These are phyloP conservation scores for Drechmeria coniospora DNA, from an alignment of 2,329 filamentous ascomycete genomes.

Conservation along the genomic window DNA sequence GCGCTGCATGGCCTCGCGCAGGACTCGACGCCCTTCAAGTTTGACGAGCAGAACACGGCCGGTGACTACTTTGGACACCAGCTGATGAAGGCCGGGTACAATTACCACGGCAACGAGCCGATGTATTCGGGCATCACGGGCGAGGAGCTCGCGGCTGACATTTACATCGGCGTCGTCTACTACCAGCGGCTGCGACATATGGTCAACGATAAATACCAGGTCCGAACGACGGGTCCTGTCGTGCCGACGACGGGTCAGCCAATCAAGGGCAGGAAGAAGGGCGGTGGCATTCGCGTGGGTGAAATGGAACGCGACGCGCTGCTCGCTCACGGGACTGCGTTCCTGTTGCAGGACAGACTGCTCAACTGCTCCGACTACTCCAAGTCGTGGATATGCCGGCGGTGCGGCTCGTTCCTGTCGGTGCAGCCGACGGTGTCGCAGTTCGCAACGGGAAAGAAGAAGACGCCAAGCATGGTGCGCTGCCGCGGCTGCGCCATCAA, in stretches of 20 bases:
- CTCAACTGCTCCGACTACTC: conserved; percentile 96
- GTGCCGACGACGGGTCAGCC: conserved; percentile 86
- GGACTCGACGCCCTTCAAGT: conserved; percentile 89
- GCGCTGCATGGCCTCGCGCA: conserved; percentile 91
- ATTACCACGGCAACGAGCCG: conserved; percentile 95
- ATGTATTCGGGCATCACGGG: conserved; percentile 98
- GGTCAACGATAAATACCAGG: conserved; percentile 99
- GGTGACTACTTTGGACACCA: conserved; percentile 94
- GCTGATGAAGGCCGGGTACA: conserved; percentile 87
- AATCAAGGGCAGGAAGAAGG: conserved; percentile 90
- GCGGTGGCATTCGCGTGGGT: conserved; percentile 95
- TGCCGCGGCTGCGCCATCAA: conserved; percentile 63
- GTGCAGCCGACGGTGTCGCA: conserved; percentile 65
- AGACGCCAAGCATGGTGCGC: conserved; percentile 53
- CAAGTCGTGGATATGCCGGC: conserved; percentile 75
- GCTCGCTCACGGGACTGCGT: conserved; percentile 87
- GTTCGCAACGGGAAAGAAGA: conserved; percentile 44
- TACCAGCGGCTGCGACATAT: conserved; percentile 97
- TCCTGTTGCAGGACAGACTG: conserved; percentile 83
- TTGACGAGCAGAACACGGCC: conserved; percentile 82
- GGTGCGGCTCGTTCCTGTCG: conserved; percentile 80
- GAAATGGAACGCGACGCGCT: conserved; percentile 98
- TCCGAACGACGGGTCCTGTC: conserved; percentile 86
- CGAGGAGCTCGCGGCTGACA: conserved; percentile 83
- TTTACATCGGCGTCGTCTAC: conserved; percentile 94